Base-by-base conservation (phyloP, 306 rosid genomes). In the Luffa aegyptiaca region DNA sequence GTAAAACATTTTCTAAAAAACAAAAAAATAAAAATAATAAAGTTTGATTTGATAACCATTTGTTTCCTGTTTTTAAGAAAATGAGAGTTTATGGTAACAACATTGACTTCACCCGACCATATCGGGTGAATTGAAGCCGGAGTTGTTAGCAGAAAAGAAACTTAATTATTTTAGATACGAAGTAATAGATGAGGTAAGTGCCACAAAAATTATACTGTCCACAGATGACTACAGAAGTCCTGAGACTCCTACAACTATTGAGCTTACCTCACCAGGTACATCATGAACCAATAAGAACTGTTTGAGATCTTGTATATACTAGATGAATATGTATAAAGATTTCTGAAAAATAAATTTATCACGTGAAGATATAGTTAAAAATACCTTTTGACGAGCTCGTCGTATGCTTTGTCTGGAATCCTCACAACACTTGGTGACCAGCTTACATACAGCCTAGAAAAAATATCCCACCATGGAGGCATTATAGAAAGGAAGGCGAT, bases 331-430 rank as follows among this genome's bases (percentile, higher is more conserved):
- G 45, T 3, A 12, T 6, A 56, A 13, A 14, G 8, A 12, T 36
- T 57, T 21, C 49, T 41, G 73, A 31, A 55, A 51, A 21, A 12
- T 5, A 65, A 53, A 1, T 10, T 5, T 13, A 33, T 2, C 3
- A 37, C 0, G 14, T 8, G 81, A 75, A 61, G 71, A 52, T 72
- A 77, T 52, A 74, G 74, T 52, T 79, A 36, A 63, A 63, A 26
- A 72, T 77, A 95, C 99, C 99, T 88, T 93, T 86, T 95, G 99
- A 57, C 99, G 88, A 76, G 92, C 96, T 84, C 96, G 86, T 87
- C 99, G 84, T 80, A 93, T 88, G 74, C 97, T 95, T 87, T 87
- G 97, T 11, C 90, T 86, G 82, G 95, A 81, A 86, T 95, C 97
- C 84, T 95, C 97, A 75, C 93, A 89, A 41, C 92, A 90, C 88